Conservation (phyloP, 1,284 basidiomycete genomes). For the Xerocomus amazonicus region DNA sequence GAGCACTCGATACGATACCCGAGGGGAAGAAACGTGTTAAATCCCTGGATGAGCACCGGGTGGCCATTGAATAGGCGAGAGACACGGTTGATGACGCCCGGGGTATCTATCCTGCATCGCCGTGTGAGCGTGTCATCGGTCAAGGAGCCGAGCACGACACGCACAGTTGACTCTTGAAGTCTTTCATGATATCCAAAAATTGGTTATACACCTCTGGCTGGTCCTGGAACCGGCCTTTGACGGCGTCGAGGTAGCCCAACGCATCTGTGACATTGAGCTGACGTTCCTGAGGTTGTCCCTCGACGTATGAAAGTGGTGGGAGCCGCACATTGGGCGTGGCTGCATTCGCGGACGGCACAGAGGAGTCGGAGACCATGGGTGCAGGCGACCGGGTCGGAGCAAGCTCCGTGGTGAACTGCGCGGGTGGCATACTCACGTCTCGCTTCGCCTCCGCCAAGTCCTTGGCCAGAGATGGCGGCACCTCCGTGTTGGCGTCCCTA, state of each 20-base stretch:
- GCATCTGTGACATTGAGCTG: conserved; percentile 84
- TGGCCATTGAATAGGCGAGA: conserved; percentile 92
- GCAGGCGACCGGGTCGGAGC: conserved; percentile 16
- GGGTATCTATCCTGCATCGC: conserved; percentile 86
- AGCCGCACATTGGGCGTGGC: conserved; percentile 12
- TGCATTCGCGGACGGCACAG: conserved; percentile 1
- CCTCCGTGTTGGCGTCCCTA: conserved; percentile 9
- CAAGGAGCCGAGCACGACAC: conserved; percentile 29
- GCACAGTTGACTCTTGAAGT: conserved; percentile 89
- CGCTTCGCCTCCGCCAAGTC: conserved; percentile 14
- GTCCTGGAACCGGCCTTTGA: conserved; percentile 85
- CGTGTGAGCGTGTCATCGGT: conserved; percentile 6
- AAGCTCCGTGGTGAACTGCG: conserved; percentile 10
- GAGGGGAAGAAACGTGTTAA: conserved; percentile 95
- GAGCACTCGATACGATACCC: conserved; percentile 91
- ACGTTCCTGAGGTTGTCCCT: conserved; percentile 35
- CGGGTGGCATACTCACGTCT: conserved; percentile 27
- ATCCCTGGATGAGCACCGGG: conserved; percentile 90
- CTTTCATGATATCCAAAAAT: conserved; percentile 98
- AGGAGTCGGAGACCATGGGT: conserved; percentile 10
- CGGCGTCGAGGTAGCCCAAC: conserved; percentile 90
- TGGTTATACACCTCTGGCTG: conserved; percentile 92
- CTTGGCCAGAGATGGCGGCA: conserved; percentile 6
- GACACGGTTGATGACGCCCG: conserved; percentile 94
- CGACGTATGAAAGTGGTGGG: conserved; percentile 22